These are phyloP conservation scores for Phytophthora fragariaefolia DNA, from an alignment of 352 stramenopile species.

Conservation along the genomic window DNA sequence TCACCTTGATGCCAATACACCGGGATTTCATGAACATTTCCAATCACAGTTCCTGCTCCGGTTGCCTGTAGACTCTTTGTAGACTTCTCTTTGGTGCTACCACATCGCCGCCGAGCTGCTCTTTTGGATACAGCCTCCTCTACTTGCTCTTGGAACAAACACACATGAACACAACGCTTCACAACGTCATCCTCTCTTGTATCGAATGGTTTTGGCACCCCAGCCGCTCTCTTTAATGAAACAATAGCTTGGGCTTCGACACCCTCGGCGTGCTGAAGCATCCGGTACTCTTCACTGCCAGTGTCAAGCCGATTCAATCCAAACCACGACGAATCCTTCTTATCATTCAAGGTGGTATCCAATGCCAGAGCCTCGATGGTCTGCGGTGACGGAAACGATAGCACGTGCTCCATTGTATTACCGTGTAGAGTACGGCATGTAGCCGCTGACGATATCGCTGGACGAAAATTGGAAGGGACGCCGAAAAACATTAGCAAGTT, in stretches of 20 bases:
- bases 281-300: constrained; percentile 40
- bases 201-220: constrained; percentile 80
- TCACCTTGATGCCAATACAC: constrained; percentile 72
- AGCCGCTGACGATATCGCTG: constrained; percentile 63
- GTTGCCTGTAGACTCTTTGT: constrained; percentile 3
- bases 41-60: constrained; percentile 54
- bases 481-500: constrained; percentile 80
- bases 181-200: constrained; percentile 78
- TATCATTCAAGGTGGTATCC: constrained; percentile 37
- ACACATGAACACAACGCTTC: constrained; percentile 83
- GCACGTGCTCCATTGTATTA: constrained; percentile 71
- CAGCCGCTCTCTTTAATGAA: constrained; percentile 74
- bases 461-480: constrained; percentile 81
- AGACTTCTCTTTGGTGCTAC: background rate
- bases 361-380: constrained; percentile 60
- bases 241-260: constrained; percentile 70
- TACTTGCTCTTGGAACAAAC: constrained; percentile 75
- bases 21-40: constrained; percentile 81
- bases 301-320: constrained; percentile 34
- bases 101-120: constrained; percentile 11
- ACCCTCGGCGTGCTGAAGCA: constrained; percentile 62
- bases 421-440: constrained; percentile 53
- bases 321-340: constrained; percentile 41
- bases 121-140: constrained; percentile 19
- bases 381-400: constrained; percentile 78